Percentiles rank a stretch among this genome's conserved stretches.
These are phyloP conservation scores for Thuja plicata DNA, from an alignment of 83 land plant genomes.

Conservation along the genomic window DNA sequence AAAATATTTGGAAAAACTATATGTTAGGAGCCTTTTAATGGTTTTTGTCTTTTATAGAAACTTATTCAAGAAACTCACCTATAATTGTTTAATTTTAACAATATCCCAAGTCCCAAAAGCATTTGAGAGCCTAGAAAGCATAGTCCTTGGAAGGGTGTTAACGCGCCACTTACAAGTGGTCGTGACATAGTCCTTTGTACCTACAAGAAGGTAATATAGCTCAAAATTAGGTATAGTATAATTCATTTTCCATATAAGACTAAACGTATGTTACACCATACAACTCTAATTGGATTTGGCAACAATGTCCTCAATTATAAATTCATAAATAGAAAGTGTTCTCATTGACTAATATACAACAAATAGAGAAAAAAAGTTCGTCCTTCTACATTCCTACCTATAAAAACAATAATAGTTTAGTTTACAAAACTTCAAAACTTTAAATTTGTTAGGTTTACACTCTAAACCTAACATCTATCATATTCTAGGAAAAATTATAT, in stretches of 20 bases:
- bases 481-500: too few species aligned
- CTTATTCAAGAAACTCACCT: conserved; percentile 43
- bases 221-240: background rate
- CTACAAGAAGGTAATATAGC: conserved; percentile 32
- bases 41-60: too few species aligned
- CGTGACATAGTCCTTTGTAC: conserved; percentile 82
- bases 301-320: background rate
- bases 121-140: conserved; percentile 83
- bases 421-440: background rate
- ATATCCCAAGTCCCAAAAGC: conserved; percentile 83
- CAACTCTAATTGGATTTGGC: background rate
- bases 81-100: conserved; percentile 84
- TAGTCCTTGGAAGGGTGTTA: conserved; percentile 85
- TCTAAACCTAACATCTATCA: too few species aligned
- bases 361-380: background rate
- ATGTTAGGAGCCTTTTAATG: too few species aligned
- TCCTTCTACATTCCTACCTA: background rate
- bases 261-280: background rate
- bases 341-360: background rate
- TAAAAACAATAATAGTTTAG: background rate
- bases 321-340: background rate
- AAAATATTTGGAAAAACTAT: too few species aligned
- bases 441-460: too few species aligned
- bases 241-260: background rate
- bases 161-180: conserved; percentile 78